Base-by-base conservation (phyloP, 2,329 filamentous ascomycete genomes). In the Lomentospora prolificans region DNA sequence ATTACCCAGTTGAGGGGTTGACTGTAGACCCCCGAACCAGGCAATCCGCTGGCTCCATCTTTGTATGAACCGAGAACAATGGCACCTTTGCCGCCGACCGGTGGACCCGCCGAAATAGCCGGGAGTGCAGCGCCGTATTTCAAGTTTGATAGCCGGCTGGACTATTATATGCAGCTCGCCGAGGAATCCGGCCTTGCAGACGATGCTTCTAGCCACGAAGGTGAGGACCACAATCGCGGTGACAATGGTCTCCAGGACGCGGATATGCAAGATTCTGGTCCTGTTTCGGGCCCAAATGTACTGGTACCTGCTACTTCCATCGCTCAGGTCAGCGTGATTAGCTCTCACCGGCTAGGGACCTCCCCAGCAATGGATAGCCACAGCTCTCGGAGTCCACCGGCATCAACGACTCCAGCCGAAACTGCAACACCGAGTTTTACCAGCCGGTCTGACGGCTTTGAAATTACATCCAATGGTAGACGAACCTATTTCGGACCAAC, bases 131-230 rank as follows among this genome's bases (percentile, higher is more conserved):
- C 50, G n/a, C 25, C 50, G 24, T 51, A 51, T 33, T 51, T 51
- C 50, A 51, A 51, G 50, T 55, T 55, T 44, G 33, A 46, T 17
- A 41, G 22, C 3, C 39, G 53, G 3, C 41, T 55, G 22, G 53
- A 55, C 14, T 55, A 55, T 46, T 55, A 55, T 41, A 41, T 55
- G 33, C 41, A 50, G 22, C 53, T 55, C n/a, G 53, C 53, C n/a
- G 53, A 55, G 27, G 53, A 44, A 19, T 30, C 53, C 14, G 44
- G 36, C n/a, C 41, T 50, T 6, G 33, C 39, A 48, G 41, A 55
- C 22, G 53, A 48, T 41, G 19, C 3, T 30, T 31, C 41, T 14
- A 31, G 30, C 22, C 5, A 19, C 7, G 50, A 51, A n/a, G 30
- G 19, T 12, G 24, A 30, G 9, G 10, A 9, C 25, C 25, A 28